Evolutionary conservation across 23 red algal species (phyloP).

Genomic region (Gracilaria vermiculophylla): DNA sequence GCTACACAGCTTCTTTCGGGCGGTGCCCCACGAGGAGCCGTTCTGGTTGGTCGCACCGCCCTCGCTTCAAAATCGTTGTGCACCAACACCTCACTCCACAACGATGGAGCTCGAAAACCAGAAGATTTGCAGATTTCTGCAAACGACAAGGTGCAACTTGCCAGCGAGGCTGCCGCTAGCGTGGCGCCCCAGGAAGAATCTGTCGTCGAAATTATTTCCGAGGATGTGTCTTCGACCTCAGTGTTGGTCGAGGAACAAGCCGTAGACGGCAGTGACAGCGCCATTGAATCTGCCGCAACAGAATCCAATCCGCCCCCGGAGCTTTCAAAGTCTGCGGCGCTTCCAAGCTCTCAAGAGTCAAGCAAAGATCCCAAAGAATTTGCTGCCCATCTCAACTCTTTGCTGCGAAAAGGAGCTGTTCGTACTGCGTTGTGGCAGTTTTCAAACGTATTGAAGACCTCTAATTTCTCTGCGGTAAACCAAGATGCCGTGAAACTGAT

Average conservation of each 20-base stretch:
- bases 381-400: neutral
- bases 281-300: neutral
- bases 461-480: neutral
- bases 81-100: neutral
- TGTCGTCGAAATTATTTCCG: conserved; percentile 8
- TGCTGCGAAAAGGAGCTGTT: neutral
- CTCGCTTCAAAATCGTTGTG: conserved; percentile 14
- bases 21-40: neutral
- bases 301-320: neutral
- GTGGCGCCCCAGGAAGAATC: neutral
- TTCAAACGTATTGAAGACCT: conserved; percentile 12
- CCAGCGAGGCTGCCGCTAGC: neutral
- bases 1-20: conserved; percentile 3
- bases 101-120: neutral
- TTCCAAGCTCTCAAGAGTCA: neutral
- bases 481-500: conserved; percentile 15
- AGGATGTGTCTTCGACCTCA: neutral
- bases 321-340: too few species aligned
- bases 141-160: neutral
- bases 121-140: conserved; percentile 10
- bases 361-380: neutral
- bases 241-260: neutral
- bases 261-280: neutral
- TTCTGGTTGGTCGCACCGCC: conserved; percentile 6
- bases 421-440: conserved; percentile 52